Evolutionary conservation across 2,329 filamentous ascomycete species (phyloP).

Genomic region (Claviceps sp.): DNA sequence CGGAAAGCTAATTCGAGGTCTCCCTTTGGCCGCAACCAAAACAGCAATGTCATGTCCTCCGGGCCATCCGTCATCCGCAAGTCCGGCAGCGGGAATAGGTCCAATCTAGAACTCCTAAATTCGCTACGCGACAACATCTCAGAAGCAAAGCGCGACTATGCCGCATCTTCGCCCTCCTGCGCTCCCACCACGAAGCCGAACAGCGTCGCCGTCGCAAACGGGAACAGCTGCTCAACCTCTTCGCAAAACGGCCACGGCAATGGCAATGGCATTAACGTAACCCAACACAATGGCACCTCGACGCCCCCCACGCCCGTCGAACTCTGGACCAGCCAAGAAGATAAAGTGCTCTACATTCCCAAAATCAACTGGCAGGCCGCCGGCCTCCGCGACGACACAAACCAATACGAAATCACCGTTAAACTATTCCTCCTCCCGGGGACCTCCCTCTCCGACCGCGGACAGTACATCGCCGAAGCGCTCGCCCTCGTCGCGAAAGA

Average conservation of each 20-base stretch:
- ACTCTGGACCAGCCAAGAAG: slow-evolving; percentile 57
- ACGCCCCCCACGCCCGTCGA: slow-evolving; percentile 17
- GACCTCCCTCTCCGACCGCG: slow-evolving; percentile 49
- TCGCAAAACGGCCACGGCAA: slow-evolving; percentile 12
- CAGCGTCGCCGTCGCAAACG: slow-evolving; percentile 17
- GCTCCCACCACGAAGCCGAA: slow-evolving; percentile 10
- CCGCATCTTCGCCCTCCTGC: slow-evolving; percentile 12
- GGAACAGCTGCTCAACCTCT: slow-evolving; percentile 2
- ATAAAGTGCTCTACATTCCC: slow-evolving; percentile 58
- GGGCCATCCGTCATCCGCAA: slow-evolving; percentile 76
- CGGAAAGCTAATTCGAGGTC: no score
- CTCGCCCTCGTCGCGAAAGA: slow-evolving; percentile 69
- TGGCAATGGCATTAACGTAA: slow-evolving; percentile 13
- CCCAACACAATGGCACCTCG: slow-evolving; percentile 14
- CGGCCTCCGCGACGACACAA: slow-evolving; percentile 65
- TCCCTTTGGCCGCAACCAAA: not conserved
- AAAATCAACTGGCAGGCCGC: slow-evolving; percentile 58
- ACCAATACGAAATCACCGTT: slow-evolving; percentile 85
- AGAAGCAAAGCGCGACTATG: slow-evolving; percentile 54
- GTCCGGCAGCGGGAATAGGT: slow-evolving; percentile 56
- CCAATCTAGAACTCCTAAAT: slow-evolving; percentile 85
- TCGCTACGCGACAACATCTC: slow-evolving; percentile 75
- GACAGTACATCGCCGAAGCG: slow-evolving; percentile 62
- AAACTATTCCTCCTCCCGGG: slow-evolving; percentile 87
- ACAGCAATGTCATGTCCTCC: slow-evolving; percentile 69